Percentiles rank a stretch among this genome's conserved stretches.
These are phyloP conservation scores for Hyaloperonospora brassicae DNA, from an alignment of 352 stramenopile species.

Conservation along the genomic window DNA sequence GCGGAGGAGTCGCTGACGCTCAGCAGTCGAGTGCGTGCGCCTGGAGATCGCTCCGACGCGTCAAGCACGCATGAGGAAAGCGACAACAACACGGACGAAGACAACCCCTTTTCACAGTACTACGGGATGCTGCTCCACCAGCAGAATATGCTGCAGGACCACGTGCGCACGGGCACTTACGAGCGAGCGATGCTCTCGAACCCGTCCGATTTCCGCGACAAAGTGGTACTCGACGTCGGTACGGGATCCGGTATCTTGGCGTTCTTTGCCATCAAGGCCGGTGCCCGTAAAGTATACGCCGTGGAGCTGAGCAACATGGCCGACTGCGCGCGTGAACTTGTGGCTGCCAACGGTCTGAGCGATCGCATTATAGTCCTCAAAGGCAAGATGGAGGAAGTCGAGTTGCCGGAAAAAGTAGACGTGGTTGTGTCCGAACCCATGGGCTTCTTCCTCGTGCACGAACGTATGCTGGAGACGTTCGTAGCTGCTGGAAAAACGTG, in stretches of 20 bases:
- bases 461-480: constrained; percentile 98
- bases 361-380: constrained; percentile 97
- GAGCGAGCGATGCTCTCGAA: constrained; percentile 97
- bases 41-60: neutral
- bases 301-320: constrained; percentile 98
- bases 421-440: constrained; percentile 99
- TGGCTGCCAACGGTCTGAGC: constrained; percentile 91
- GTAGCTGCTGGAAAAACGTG: constrained; percentile 93
- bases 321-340: constrained; percentile 90
- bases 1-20: no score
- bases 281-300: constrained; percentile 90
- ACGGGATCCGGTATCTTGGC: constrained; percentile 98
- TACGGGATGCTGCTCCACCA: constrained; percentile 96
- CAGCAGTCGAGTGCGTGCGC: no score
- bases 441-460: constrained; percentile 99
- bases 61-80: neutral
- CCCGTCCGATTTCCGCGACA: constrained; percentile 90
- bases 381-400: constrained; percentile 94
- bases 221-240: constrained; percentile 98
- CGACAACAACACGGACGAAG: constrained; percentile 37
- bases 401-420: constrained; percentile 94
- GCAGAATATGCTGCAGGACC: constrained; percentile 99
- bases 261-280: constrained; percentile 96
- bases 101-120: constrained; percentile 92
- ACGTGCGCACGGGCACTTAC: constrained; percentile 98